These are phyloP conservation scores for Hypoxylon cercidicola DNA, from an alignment of 495 filamentous ascomycete genomes.

Conservation along the genomic window DNA sequence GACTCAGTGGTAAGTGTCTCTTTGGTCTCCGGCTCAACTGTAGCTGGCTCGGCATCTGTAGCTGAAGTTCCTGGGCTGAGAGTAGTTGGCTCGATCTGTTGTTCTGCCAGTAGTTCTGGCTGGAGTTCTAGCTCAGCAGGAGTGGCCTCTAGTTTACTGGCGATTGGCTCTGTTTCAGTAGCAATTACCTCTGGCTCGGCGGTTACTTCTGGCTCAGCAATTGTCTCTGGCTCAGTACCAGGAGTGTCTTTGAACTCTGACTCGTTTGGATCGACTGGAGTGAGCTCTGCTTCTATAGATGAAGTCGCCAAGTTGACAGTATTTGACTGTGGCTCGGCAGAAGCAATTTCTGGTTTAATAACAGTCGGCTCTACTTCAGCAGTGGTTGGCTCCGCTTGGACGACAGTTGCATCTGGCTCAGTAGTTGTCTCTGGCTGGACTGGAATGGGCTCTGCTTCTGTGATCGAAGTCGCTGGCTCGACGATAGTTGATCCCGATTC, in stretches of 20 bases:
- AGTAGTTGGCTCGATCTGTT: no score
- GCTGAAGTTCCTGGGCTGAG: background rate
- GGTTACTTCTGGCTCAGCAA: background rate
- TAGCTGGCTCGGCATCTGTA: background rate
- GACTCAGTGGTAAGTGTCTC: no score
- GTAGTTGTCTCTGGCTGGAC: background rate
- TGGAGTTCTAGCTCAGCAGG: background rate
- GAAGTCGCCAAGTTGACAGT: background rate
- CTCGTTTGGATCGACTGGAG: background rate
- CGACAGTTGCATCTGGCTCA: background rate
- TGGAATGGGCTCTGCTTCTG: background rate
- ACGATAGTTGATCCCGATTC: background rate
- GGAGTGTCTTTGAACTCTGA: background rate
- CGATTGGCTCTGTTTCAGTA: background rate
- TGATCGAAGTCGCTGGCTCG: background rate
- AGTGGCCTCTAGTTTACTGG: background rate
- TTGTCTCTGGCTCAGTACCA: background rate
- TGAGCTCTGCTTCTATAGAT: background rate
- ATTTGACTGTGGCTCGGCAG: background rate
- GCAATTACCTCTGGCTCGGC: no score
- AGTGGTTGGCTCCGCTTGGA: no score
- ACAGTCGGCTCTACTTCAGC: background rate
- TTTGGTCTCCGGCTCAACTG: no score
- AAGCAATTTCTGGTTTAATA: constrained; percentile 1
- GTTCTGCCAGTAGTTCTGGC: no score